A percentile compares a stretch with the other conserved stretches of the same genome.
Evolutionary conservation across 306 rosid genomes (phyloP).

Genomic region (Casuarina cunninghamiana): DNA sequence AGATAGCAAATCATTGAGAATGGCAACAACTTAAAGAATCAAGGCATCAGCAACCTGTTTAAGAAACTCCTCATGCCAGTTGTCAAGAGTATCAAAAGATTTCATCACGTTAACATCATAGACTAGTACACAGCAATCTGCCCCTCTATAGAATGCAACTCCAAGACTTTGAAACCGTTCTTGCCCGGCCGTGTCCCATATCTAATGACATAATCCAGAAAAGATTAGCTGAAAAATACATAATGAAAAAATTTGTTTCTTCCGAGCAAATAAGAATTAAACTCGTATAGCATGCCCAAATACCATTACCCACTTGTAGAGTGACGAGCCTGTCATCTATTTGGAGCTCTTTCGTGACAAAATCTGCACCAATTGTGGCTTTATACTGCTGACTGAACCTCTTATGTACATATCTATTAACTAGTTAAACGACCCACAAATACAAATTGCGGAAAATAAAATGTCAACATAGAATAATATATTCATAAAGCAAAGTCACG

Average conservation of each 20-base stretch:
- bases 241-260: not conserved
- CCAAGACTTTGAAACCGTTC: constrained; percentile 98
- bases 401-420: constrained; percentile 84
- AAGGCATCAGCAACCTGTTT: constrained; percentile 58
- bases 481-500: constrained; percentile 12
- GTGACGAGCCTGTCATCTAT: constrained; percentile 93
- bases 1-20: not conserved
- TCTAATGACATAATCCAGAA: constrained; percentile 45
- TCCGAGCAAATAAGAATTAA: not conserved
- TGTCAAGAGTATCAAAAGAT: constrained; percentile 90
- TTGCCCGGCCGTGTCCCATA: constrained; percentile 99
- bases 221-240: constrained; percentile 4
- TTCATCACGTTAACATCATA: constrained; percentile 89
- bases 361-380: constrained; percentile 98
- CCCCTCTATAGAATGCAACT: constrained; percentile 90
- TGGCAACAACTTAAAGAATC: constrained; percentile 4
- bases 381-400: constrained; percentile 97
- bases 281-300: constrained; percentile 21
- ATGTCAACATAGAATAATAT: constrained; percentile 1
- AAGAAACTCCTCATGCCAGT: constrained; percentile 97
- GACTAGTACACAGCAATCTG: constrained; percentile 90
- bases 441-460: constrained; percentile 18
- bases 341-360: constrained; percentile 94
- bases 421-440: constrained; percentile 46
- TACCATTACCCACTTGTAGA: constrained; percentile 77